These are phyloP conservation scores for Trichosporon asahii DNA, from an alignment of 1,284 basidiomycete species.

Conservation along the genomic window DNA sequence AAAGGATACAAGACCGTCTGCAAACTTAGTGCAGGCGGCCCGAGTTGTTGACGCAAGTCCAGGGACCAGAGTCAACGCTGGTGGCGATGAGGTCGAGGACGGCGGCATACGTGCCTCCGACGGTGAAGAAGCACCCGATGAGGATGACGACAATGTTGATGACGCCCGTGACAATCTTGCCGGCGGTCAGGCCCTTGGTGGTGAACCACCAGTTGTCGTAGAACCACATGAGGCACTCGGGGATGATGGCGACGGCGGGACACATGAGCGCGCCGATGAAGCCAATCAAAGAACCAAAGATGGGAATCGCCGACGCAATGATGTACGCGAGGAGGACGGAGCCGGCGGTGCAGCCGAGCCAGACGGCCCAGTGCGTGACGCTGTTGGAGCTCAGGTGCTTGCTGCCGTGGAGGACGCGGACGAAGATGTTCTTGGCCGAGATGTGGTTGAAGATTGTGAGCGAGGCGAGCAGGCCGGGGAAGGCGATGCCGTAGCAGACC, in stretches of 20 bases:
- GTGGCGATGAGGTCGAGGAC: constrained; percentile 29
- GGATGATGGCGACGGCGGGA: constrained; percentile 23
- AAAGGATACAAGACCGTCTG: background rate
- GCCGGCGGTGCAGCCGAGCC: constrained; percentile 31
- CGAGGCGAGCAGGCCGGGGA: constrained; percentile 37
- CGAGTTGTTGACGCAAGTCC: constrained; percentile 32
- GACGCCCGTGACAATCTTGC: constrained; percentile 16
- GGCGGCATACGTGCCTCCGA: constrained; percentile 34
- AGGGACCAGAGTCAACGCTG: constrained; percentile 23
- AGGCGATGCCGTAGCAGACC: constrained; percentile 47
- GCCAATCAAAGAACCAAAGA: constrained; percentile 32
- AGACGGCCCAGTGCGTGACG: constrained; percentile 36
- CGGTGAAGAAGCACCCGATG: constrained; percentile 28
- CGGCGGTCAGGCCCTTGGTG: constrained; percentile 16
- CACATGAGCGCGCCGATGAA: constrained; percentile 36
- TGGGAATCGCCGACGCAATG: constrained; percentile 25
- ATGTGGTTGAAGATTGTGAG: constrained; percentile 25
- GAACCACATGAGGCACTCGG: constrained; percentile 37
- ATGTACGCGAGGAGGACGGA: constrained; percentile 31
- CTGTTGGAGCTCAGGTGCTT: constrained; percentile 39
- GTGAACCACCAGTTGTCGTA: constrained; percentile 26
- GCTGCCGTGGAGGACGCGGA: constrained; percentile 37
- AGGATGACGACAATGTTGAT: constrained; percentile 37
- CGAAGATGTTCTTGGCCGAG: constrained; percentile 34
- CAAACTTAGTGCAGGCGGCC: constrained; percentile 5